phyloP scores from a whole-genome alignment of 768 basidiomycete species.

The Leucocoprinus sp. region DNA sequence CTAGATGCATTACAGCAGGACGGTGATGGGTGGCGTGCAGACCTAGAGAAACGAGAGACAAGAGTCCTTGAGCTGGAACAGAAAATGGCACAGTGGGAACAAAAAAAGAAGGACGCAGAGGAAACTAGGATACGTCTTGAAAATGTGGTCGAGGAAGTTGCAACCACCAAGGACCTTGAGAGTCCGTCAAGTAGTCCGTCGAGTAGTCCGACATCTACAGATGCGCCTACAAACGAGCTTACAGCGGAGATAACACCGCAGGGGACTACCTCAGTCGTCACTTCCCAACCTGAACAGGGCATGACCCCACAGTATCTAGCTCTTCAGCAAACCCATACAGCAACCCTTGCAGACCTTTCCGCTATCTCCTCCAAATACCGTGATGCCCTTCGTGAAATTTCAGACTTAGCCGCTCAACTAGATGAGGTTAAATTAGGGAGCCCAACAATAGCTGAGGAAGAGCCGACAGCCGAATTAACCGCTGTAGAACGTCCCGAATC shows the following conservation, averaged over 20 bases:
- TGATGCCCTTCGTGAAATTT: slow-evolving; percentile 85
- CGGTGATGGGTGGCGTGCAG: slow-evolving; percentile 73
- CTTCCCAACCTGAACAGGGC: slow-evolving; percentile 24
- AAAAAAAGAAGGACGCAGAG: slow-evolving; percentile 57
- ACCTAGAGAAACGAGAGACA: slow-evolving; percentile 78
- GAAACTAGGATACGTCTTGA: slow-evolving; percentile 62
- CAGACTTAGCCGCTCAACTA: slow-evolving; percentile 87
- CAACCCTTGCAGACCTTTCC: slow-evolving; percentile 73
- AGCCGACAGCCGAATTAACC: slow-evolving; percentile 29
- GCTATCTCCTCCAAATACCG: slow-evolving; percentile 76
- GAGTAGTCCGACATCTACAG: slow-evolving; percentile 15
- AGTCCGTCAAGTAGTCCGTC: slow-evolving; percentile 28
- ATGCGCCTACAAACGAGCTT: slow-evolving; percentile 18
- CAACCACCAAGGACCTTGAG: slow-evolving; percentile 62
- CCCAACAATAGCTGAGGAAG: slow-evolving; percentile 25
- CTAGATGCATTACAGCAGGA: slow-evolving; percentile 64
- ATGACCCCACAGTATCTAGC: slow-evolving; percentile 57
- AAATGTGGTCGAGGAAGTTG: slow-evolving; percentile 60
- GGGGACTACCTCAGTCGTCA: slow-evolving; percentile 10
- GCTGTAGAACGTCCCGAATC: slow-evolving; percentile 34
- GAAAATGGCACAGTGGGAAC: slow-evolving; percentile 73
- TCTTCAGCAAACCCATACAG: slow-evolving; percentile 77
- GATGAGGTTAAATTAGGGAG: slow-evolving; percentile 74
- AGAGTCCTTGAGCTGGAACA: slow-evolving; percentile 69
- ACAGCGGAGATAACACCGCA: slow-evolving; percentile 17